A percentile compares a stretch with the other conserved stretches of the same genome.
phyloP scores from a whole-genome alignment of 2,329 filamentous ascomycete species.

The Cercospora sp. region DNA sequence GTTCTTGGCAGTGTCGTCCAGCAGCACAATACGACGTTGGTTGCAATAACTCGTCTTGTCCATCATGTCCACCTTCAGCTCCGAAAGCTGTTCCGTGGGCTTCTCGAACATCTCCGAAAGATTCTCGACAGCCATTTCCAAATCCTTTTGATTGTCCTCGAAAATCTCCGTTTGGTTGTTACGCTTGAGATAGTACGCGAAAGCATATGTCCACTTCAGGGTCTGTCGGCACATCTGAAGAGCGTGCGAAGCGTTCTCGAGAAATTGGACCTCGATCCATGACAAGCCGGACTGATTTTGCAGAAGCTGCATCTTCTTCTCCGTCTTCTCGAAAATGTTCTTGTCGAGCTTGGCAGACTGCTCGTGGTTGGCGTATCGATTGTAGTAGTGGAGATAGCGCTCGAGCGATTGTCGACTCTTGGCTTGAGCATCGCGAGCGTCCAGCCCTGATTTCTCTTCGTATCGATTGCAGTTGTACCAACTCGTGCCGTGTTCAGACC shows the following conservation, averaged over 20 bases:
- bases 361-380: constrained; percentile 97
- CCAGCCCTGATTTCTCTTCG: constrained; percentile 90
- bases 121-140: constrained; percentile 95
- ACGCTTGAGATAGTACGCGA: constrained; percentile 92
- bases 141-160: constrained; percentile 96
- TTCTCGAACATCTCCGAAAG: constrained; percentile 99
- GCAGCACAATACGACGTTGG: constrained; percentile 81
- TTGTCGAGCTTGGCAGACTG: constrained; percentile 96
- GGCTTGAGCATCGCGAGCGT: constrained; percentile 88
- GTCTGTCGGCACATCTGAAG: constrained; percentile 97
- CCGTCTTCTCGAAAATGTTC: constrained; percentile 92
- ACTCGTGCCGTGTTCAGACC: constrained; percentile 97
- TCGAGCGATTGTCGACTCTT: constrained; percentile 87
- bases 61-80: constrained; percentile 94
- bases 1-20: constrained; percentile 91
- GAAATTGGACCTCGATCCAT: constrained; percentile 98
- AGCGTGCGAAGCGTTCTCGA: constrained; percentile 88
- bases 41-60: constrained; percentile 98
- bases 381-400: constrained; percentile 98
- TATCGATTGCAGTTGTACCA: constrained; percentile 99
- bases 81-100: constrained; percentile 79
- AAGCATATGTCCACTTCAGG: constrained; percentile 98
- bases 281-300: constrained; percentile 94
- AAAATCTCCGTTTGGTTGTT: constrained; percentile 98
- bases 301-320: constrained; percentile 98